Conservation (phyloP, 2,329 filamentous ascomycete genomes). For the Alternaria metachromatica region DNA sequence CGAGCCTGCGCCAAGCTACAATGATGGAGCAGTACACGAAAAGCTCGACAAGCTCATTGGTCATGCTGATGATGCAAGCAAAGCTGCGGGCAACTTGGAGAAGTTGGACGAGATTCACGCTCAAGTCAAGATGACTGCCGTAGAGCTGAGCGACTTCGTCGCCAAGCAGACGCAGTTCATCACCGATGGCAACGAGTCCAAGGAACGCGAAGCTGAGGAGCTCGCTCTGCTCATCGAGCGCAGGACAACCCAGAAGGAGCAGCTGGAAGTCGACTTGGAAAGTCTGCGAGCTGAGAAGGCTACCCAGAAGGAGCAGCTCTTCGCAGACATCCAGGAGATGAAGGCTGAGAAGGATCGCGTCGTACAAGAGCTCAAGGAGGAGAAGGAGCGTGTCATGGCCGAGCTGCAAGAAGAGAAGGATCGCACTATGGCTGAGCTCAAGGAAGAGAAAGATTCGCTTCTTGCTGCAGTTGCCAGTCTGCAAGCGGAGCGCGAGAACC, state of each 20-base stretch:
- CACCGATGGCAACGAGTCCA: conserved; percentile 77
- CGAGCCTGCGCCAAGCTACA: conserved; percentile 22
- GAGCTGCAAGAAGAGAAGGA: conserved; percentile 46
- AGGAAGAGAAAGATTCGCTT: conserved; percentile 55
- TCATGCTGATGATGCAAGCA: conserved; percentile 66
- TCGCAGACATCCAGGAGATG: conserved; percentile 55
- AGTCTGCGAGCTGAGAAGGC: conserved; percentile 59
- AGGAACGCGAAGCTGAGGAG: conserved; percentile 80
- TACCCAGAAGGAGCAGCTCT: conserved; percentile 67
- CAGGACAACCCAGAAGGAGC: conserved; percentile 69
- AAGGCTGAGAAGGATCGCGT: conserved; percentile 53
- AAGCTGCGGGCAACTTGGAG: conserved; percentile 76
- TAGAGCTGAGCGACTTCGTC: conserved; percentile 84
- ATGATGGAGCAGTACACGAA: conserved; percentile 64
- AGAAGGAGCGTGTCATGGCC: conserved; percentile 51
- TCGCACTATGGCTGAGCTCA: conserved; percentile 41
- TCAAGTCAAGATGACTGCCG: conserved; percentile 83
- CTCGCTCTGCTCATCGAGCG: conserved; percentile 82
- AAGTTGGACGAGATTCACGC: conserved; percentile 88
- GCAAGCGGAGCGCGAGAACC: conserved; percentile 73
- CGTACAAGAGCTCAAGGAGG: conserved; percentile 44
- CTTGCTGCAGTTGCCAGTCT: conserved; percentile 64
- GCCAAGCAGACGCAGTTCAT: conserved; percentile 76
- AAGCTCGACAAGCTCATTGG: conserved; percentile 64
- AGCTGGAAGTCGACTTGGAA: conserved; percentile 58